phyloP scores from a whole-genome alignment of 345 rosid species.

The Mercurialis annua region DNA sequence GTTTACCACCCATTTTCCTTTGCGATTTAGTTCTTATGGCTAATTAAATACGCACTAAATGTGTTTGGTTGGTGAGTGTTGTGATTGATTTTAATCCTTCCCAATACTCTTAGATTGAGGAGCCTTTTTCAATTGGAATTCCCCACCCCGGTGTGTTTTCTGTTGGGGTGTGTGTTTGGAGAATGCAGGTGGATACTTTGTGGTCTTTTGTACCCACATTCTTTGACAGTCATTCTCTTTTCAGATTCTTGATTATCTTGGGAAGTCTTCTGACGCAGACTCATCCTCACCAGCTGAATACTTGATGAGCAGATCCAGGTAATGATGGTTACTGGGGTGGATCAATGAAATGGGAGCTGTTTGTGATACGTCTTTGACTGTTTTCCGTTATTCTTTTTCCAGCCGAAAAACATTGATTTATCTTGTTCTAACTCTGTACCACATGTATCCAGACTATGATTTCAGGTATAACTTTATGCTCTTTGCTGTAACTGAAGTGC shows the following conservation, averaged over 20 bases:
- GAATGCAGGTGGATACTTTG: background rate
- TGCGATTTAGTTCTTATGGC: background rate
- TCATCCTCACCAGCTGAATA: conserved; percentile 75
- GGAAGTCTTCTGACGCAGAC: conserved; percentile 75
- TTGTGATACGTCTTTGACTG: conserved; percentile 21
- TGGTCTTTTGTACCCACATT: background rate
- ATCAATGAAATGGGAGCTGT: conserved; percentile 4
- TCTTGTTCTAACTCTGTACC: conserved; percentile 87
- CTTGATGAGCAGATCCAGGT: conserved; percentile 93
- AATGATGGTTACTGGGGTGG: conserved; percentile 20
- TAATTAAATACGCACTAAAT: background rate
- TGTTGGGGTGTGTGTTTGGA: background rate
- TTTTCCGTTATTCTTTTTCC: conserved; percentile 36
- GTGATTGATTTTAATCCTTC: background rate
- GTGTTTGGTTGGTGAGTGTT: background rate
- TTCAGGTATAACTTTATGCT: conserved; percentile 75
- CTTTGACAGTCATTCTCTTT: conserved; percentile 1
- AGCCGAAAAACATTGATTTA: conserved; percentile 96
- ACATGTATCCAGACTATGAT: conserved; percentile 92
- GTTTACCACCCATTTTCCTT: background rate
- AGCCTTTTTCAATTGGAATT: background rate
- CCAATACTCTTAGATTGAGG: background rate
- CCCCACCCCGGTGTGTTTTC: background rate
- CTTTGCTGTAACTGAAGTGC: conserved; percentile 10
- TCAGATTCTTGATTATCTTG: conserved; percentile 87